Conservation (phyloP, 495 filamentous ascomycete genomes). For the Aspergillus cavernicola region DNA sequence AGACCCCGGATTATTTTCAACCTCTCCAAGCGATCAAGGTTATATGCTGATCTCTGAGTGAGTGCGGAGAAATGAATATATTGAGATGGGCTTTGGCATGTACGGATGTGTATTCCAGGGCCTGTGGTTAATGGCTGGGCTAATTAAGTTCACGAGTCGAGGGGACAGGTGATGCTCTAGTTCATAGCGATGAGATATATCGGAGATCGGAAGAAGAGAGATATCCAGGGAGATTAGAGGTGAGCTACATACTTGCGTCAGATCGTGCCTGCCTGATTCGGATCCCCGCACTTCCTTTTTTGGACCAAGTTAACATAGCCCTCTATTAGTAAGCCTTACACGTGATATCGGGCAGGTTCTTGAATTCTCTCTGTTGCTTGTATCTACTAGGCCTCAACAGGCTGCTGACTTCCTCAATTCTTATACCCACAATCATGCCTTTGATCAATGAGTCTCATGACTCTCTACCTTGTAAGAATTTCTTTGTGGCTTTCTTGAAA, state of each 20-base stretch:
- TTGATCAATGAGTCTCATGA: slow-evolving; percentile 71
- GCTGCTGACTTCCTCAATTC: not conserved
- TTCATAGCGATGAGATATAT: too few relatives aligned
- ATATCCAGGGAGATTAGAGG: too few relatives aligned
- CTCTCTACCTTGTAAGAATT: slow-evolving; percentile 71
- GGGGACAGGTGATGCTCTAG: too few relatives aligned
- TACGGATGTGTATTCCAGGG: not conserved
- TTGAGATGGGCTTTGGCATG: not conserved
- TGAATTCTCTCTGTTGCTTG: too few relatives aligned
- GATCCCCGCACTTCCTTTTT: not conserved
- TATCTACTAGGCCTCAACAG: too few relatives aligned
- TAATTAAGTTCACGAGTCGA: too few relatives aligned
- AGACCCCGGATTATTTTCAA: slow-evolving; percentile 3
- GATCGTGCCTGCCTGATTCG: not conserved
- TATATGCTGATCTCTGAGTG: slow-evolving; percentile 1
- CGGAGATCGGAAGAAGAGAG: too few relatives aligned
- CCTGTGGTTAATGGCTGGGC: too few relatives aligned
- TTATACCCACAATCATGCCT: slow-evolving; percentile 52
- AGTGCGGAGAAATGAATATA: not conserved
- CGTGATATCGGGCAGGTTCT: not conserved
- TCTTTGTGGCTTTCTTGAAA: slow-evolving; percentile 15
- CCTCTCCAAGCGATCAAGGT: slow-evolving; percentile 3
- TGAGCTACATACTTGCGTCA: too few relatives aligned
- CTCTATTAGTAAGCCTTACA: not conserved
- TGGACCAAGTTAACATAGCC: not conserved